Evolutionary conservation across 2,329 filamentous ascomycete species (phyloP).

Genomic region (Talaromyces rugulosus): DNA sequence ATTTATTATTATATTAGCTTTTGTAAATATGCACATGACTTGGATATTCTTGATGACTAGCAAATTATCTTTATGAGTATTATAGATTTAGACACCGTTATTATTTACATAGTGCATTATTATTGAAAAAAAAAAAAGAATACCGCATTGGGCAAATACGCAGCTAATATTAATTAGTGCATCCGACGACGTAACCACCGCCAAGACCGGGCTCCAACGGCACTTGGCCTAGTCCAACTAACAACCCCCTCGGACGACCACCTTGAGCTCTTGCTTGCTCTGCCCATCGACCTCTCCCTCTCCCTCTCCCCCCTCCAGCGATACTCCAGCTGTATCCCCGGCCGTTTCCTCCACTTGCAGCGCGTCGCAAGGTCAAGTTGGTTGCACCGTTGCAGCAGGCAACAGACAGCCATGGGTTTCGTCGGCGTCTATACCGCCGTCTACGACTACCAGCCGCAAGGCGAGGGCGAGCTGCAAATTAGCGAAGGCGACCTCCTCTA

Average conservation of each 20-base stretch:
- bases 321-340: neutral
- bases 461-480: slow-evolving; percentile 79
- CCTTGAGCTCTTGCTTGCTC: neutral
- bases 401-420: slow-evolving; percentile 68
- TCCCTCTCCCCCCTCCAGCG: neutral
- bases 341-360: neutral
- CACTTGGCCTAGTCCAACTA: neutral
- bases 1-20: neutral
- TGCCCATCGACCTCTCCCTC: neutral
- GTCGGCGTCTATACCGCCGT: slow-evolving; percentile 83
- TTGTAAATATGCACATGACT: slow-evolving; percentile 3
- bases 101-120: too few relatives aligned
- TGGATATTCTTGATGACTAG: too few relatives aligned
- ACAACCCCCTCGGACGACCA: neutral
- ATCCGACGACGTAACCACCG: neutral
- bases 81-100: too few relatives aligned
- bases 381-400: slow-evolving; percentile 7
- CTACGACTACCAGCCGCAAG: slow-evolving; percentile 89
- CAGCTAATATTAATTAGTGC: too few relatives aligned
- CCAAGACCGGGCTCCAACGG: neutral
- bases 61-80: too few relatives aligned
- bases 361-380: slow-evolving; percentile 6
- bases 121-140: too few relatives aligned
- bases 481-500: slow-evolving; percentile 84
- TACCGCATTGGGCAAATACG: too few relatives aligned